These are phyloP conservation scores for Gastroboletus turbinatus DNA, from an alignment of 1,284 basidiomycete genomes.

Conservation along the genomic window DNA sequence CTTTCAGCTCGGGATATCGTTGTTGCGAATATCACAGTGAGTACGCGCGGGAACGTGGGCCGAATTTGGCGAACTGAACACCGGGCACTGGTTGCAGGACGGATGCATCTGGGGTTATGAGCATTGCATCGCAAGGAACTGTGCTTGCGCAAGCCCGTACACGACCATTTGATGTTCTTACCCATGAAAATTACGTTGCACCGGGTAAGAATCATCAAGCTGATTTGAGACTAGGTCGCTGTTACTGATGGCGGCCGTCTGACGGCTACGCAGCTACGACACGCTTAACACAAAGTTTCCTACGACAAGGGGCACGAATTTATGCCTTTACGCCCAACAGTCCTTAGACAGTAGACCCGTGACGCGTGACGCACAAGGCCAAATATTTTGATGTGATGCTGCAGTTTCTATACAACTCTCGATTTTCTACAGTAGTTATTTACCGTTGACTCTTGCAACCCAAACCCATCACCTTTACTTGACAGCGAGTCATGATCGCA, in stretches of 20 bases:
- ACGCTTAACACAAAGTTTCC: conserved; percentile 60
- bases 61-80: conserved; percentile 20
- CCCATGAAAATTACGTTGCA: conserved; percentile 71
- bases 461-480: conserved; percentile 5
- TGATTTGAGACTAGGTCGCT: conserved; percentile 16
- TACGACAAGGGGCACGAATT: conserved; percentile 78
- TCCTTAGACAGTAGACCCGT: conserved; percentile 33
- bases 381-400: conserved; percentile 6
- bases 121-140: conserved; percentile 50
- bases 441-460: conserved; percentile 19
- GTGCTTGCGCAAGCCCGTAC: conserved; percentile 70
- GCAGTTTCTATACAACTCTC: conserved; percentile 24
- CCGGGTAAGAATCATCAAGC: conserved; percentile 57
- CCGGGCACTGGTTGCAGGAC: conserved; percentile 39
- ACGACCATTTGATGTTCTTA: conserved; percentile 73
- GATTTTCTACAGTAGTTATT: conserved; percentile 31
- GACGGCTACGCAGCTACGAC: conserved; percentile 36
- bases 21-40: conserved; percentile 78
- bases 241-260: conserved; percentile 22
- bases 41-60: conserved; percentile 34
- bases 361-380: conserved; percentile 6
- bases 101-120: conserved; percentile 50
- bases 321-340: conserved; percentile 47
- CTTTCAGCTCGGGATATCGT: conserved; percentile 72
- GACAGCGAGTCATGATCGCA: conserved; percentile 23